A percentile compares a stretch with the other conserved stretches of the same genome.
Conservation (phyloP, 2,329 filamentous ascomycete genomes). For the Calycina marina region DNA sequence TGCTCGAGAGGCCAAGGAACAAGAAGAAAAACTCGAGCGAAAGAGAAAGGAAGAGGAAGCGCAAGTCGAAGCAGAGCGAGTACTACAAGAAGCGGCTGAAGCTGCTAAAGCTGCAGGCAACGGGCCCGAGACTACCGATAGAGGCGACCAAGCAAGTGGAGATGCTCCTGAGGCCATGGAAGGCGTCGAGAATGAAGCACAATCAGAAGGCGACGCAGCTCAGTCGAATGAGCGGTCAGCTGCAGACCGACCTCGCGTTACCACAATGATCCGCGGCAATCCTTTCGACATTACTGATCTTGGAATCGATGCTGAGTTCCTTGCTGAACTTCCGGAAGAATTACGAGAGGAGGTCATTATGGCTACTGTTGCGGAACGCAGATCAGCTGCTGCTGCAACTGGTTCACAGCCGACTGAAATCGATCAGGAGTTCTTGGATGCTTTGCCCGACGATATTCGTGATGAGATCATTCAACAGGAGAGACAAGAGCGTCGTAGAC, state of each 20-base stretch:
- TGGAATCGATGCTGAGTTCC: conserved; percentile 86
- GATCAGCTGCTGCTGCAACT: conserved; percentile 58
- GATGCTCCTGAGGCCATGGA: conserved; percentile 43
- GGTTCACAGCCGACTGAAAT: conserved; percentile 70
- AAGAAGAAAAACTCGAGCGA: conserved; percentile 48
- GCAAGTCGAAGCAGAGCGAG: conserved; percentile 45
- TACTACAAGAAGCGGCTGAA: conserved; percentile 34
- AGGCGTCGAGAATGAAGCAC: conserved; percentile 46
- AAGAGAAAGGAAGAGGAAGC: conserved; percentile 62
- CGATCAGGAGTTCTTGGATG: conserved; percentile 86
- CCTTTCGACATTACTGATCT: conserved; percentile 88
- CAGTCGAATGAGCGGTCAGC: conserved; percentile 28
- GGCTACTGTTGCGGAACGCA: conserved; percentile 69
- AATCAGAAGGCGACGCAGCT: conserved; percentile 21
- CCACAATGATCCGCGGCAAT: conserved; percentile 72
- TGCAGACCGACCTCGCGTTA: conserved; percentile 46
- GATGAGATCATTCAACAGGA: conserved; percentile 86
- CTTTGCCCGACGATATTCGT: conserved; percentile 78
- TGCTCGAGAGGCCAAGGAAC: conserved; percentile 56
- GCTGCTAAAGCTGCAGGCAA: conserved; percentile 21
- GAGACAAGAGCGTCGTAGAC: conserved; percentile 71
- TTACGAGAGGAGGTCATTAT: conserved; percentile 92
- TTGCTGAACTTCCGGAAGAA: conserved; percentile 94
- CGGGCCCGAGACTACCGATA: conserved; percentile 30
- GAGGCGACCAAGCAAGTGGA: conserved; percentile 19